Evolutionary conservation across 75 land plant species (phyloP).

Genomic region (Chamaecyparis obtusa): DNA sequence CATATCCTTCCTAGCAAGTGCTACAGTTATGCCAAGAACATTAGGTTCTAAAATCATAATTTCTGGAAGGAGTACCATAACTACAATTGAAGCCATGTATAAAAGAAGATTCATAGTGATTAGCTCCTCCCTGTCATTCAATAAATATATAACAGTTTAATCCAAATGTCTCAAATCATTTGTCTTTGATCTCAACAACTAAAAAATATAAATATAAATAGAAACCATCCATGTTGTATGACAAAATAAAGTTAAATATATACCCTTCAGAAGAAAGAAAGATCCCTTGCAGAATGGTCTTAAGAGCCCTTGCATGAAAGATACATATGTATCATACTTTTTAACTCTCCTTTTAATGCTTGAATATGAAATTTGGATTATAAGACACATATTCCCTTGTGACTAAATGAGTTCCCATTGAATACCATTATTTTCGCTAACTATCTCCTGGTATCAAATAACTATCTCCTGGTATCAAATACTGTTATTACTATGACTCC

Average conservation of each 20-base stretch:
- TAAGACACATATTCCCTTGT: too few species aligned
- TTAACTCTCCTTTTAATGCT: too few species aligned
- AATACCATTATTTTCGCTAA: too few species aligned
- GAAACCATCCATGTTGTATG: background rate
- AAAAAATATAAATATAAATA: background rate
- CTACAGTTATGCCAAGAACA: constrained; percentile 43
- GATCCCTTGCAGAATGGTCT: constrained; percentile 87
- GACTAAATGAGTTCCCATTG: too few species aligned
- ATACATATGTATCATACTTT: too few species aligned
- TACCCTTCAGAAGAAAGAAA: constrained; percentile 87
- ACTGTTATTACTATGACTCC: too few species aligned
- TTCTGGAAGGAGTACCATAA: constrained; percentile 66
- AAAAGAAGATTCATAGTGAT: constrained; percentile 88
- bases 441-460: too few species aligned
- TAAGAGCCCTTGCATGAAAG: constrained; percentile 85
- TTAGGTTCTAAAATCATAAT: constrained; percentile 72
- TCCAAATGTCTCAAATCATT: background rate
- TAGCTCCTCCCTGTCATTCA: constrained; percentile 74
- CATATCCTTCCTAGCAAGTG: constrained; percentile 41
- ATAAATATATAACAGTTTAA: background rate
- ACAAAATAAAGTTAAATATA: background rate
- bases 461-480: too few species aligned
- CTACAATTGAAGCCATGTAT: constrained; percentile 90
- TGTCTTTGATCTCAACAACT: background rate
- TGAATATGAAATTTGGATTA: too few species aligned